A percentile compares a stretch with the other conserved stretches of the same genome.
Conservation (phyloP, 2,329 filamentous ascomycete species). For the Chlorencoelia australis region DNA sequence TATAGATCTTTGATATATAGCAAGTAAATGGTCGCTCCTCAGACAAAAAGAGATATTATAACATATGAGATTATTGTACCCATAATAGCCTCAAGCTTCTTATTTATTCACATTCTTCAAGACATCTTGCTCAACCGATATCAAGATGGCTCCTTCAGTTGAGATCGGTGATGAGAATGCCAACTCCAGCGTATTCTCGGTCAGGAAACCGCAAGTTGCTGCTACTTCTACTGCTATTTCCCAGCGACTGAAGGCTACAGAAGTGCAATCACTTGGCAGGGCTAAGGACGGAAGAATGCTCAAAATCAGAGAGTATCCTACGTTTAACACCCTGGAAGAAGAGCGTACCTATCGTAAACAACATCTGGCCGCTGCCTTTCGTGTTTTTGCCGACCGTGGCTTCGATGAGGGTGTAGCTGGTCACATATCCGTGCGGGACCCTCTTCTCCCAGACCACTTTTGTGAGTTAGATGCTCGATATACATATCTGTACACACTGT, state of each 20-base stretch:
- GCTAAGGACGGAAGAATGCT: constrained; percentile 35
- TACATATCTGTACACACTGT: too few species aligned
- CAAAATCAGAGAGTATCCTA: constrained; percentile 35
- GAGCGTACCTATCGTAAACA: constrained; percentile 21
- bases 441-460: constrained; percentile 30
- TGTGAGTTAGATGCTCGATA: too few species aligned
- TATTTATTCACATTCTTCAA: too few species aligned
- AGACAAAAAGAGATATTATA: too few species aligned
- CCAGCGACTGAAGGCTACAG: constrained; percentile 31
- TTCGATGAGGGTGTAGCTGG: constrained; percentile 51
- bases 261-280: constrained; percentile 36
- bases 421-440: constrained; percentile 44
- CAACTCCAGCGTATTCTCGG: too few species aligned
- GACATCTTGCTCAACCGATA: too few species aligned
- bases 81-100: too few species aligned
- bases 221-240: constrained; percentile 26
- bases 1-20: too few species aligned
- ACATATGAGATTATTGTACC: too few species aligned
- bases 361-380: constrained; percentile 21
- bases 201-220: constrained; percentile 27
- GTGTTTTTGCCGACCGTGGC: constrained; percentile 18
- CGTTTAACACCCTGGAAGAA: constrained; percentile 17
- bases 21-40: too few species aligned
- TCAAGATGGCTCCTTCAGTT: too few species aligned
- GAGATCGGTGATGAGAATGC: background rate